Evolutionary conservation across 768 basidiomycete genomes (phyloP), one percentile per base, ranked within the genome.

Genomic region (Cyclocybe cylindracea): DNA sequence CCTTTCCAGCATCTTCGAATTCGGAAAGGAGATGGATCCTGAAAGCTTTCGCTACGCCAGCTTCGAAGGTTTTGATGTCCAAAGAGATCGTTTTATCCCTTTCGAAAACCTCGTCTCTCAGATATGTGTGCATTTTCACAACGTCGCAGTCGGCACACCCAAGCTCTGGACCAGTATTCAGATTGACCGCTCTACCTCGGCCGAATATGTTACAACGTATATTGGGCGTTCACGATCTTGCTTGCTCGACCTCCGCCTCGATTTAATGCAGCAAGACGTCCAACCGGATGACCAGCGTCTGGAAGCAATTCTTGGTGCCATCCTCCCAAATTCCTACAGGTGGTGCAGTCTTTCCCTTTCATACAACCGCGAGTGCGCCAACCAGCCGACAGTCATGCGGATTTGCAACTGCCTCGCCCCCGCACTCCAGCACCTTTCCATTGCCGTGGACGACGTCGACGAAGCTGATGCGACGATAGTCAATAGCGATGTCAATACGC

Each of bases 41-140:
- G 59, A 62, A 39, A 54, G 57, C 44, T 42, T 46, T 32, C 45
- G 54, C 33, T 18, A 37, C 19, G n/a, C 18, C 31, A 44, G 18
- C 32, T 14, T 11, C 3, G 36, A 45, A 33, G 46, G 35, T 8
- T 44, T 44, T 10, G 18, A 24, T 33, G 24, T 32, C 19, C 40
- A 19, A 24, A 39, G 46, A 14, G 13, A 24, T 24, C 4, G 5
- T 24, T 24, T 24, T 5, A 24, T 39, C 14, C 61, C 70, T 3
- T 77, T 77, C 56, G 74, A 77, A 49, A 46, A 76, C 38, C 40
- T 68, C 3, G 59, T 73, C 7, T 71, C 73, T 8, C 75, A 78
- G 43, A 74, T 77, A 35, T 70, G 66, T 57, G 62, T 61, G 4
- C 57, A 64, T 46, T 75, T 77, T 53, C 73, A 77, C 40, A 45